Percentiles rank a stretch among this genome's conserved stretches.
phyloP scores from a whole-genome alignment of 805 yeast genomes.

The Monosporozyma servazzii region DNA sequence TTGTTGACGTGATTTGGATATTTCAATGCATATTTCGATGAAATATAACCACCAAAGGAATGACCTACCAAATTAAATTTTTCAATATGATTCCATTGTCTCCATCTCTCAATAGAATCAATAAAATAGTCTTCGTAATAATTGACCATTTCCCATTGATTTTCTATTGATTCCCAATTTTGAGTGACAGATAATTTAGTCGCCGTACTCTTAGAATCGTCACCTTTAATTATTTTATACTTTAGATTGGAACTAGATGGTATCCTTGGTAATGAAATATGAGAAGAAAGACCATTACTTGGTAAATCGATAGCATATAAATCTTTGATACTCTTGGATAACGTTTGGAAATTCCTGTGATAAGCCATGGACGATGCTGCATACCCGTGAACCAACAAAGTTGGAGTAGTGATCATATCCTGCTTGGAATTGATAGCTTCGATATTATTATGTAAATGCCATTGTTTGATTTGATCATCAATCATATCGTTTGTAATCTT shows the following conservation, averaged over 20 bases:
- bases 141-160: slow-evolving; percentile 11
- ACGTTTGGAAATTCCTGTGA: slow-evolving; percentile 53
- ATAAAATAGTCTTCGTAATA: slow-evolving; percentile 48
- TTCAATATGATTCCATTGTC: slow-evolving; percentile 38
- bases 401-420: slow-evolving; percentile 25
- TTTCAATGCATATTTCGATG: slow-evolving; percentile 51
- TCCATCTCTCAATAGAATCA: slow-evolving; percentile 58
- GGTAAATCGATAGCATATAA: slow-evolving; percentile 63
- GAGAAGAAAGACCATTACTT: slow-evolving; percentile 61
- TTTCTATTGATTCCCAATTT: background rate
- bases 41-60: slow-evolving; percentile 71
- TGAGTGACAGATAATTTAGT: background rate
- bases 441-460: slow-evolving; percentile 25
- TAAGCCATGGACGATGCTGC: slow-evolving; percentile 87
- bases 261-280: slow-evolving; percentile 30
- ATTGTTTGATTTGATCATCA: slow-evolving; percentile 23
- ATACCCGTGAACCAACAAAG: slow-evolving; percentile 76
- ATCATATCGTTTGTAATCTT: slow-evolving; percentile 13
- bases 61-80: slow-evolving; percentile 63
- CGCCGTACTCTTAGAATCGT: background rate
- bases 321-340: slow-evolving; percentile 40
- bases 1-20: slow-evolving; percentile 47
- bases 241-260: background rate
- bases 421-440: slow-evolving; percentile 5
- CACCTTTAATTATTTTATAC: background rate